Percentiles rank a stretch among this genome's conserved stretches.
Evolutionary conservation across 2,329 filamentous ascomycete species (phyloP).

Genomic region (Calonectria ilicicola): DNA sequence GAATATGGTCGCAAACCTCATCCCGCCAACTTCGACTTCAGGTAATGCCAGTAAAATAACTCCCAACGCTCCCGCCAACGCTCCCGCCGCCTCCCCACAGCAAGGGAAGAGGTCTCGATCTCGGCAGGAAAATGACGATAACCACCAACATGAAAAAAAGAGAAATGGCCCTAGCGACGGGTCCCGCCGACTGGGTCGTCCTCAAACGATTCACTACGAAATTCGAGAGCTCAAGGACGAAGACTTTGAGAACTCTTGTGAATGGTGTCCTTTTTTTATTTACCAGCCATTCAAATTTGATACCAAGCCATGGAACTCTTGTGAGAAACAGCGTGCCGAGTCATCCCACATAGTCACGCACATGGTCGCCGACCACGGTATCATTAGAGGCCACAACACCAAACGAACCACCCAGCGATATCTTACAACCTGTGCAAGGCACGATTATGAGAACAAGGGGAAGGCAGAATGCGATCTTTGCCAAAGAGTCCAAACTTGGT

Average conservation of each 20-base stretch:
- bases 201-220: neutral
- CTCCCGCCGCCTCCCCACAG: neutral
- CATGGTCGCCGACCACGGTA: slow-evolving; percentile 37
- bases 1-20: neutral
- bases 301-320: slow-evolving; percentile 17
- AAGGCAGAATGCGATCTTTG: slow-evolving; percentile 32
- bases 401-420: slow-evolving; percentile 30
- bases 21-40: neutral
- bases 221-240: neutral
- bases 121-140: neutral
- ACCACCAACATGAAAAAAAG: neutral
- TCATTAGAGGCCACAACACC: slow-evolving; percentile 33
- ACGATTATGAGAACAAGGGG: slow-evolving; percentile 24
- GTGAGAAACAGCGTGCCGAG: slow-evolving; percentile 20
- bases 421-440: slow-evolving; percentile 25
- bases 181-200: neutral
- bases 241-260: slow-evolving; percentile 18
- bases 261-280: slow-evolving; percentile 15
- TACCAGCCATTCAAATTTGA: slow-evolving; percentile 6
- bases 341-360: slow-evolving; percentile 40
- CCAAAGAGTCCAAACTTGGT: slow-evolving; percentile 28
- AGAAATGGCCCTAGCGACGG: neutral
- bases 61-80: neutral
- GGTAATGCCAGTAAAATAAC: neutral
- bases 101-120: neutral